These are phyloP conservation scores for Zygoascus bituminiphila DNA, from an alignment of 805 yeast species.

Conservation along the genomic window DNA sequence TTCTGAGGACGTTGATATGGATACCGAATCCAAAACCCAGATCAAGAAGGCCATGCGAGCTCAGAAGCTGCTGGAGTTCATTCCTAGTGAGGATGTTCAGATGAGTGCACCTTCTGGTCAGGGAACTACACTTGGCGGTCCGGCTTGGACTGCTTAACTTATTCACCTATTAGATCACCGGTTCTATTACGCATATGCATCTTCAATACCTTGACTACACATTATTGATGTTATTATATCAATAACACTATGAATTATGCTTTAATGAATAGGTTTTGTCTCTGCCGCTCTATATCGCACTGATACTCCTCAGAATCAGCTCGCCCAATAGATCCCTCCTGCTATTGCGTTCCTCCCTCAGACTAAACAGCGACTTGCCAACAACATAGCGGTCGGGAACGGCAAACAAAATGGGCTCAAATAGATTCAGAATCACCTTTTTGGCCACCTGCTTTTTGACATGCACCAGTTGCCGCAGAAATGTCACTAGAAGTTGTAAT, in stretches of 20 bases:
- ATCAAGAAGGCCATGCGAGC: conserved; percentile 32
- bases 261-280: too few relatives aligned
- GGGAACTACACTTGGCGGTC: conserved; percentile 83
- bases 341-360: not conserved
- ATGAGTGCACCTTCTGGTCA: conserved; percentile 41
- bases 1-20: conserved; percentile 32
- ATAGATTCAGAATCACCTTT: conserved; percentile 21
- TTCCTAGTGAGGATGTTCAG: conserved; percentile 38
- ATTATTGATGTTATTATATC: too few relatives aligned
- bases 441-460: conserved; percentile 11
- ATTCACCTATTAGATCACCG: too few relatives aligned
- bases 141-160: too few relatives aligned
- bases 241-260: too few relatives aligned
- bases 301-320: not conserved
- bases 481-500: not conserved
- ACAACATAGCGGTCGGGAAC: conserved; percentile 1
- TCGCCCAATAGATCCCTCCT: not conserved
- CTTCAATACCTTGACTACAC: too few relatives aligned
- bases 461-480: not conserved
- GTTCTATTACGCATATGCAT: too few relatives aligned
- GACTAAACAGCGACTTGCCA: not conserved
- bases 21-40: conserved; percentile 18
- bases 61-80: conserved; percentile 45
- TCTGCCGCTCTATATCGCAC: not conserved
- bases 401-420: conserved; percentile 27